Evolutionary conservation across 2,329 filamentous ascomycete species (phyloP).

Genomic region (Venturia nashicola): DNA sequence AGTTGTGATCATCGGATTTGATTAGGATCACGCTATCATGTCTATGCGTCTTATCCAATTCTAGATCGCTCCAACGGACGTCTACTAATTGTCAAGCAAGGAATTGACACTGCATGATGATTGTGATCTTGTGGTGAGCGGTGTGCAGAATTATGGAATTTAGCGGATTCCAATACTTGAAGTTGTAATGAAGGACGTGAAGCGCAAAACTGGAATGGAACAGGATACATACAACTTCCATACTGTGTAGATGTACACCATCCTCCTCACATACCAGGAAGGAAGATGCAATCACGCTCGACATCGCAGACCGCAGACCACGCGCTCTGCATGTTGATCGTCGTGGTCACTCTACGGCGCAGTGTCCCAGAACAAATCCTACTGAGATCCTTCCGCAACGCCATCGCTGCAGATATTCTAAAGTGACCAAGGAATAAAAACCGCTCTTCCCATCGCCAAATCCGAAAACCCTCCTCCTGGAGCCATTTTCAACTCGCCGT

Average conservation of each 20-base stretch:
- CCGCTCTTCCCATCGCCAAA: not conserved
- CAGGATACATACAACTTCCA: not conserved
- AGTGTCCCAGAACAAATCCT: not conserved
- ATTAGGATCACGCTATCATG: not conserved
- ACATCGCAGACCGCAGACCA: not conserved
- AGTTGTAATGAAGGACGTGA: not conserved
- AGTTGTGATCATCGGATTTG: too few species aligned
- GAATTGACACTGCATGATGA: not conserved
- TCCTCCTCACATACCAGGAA: not conserved
- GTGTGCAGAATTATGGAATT: not conserved
- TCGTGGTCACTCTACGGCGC: not conserved
- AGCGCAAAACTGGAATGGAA: not conserved
- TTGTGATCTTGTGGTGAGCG: not conserved
- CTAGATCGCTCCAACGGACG: not conserved
- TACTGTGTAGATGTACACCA: not conserved
- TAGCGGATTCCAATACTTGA: too few species aligned
- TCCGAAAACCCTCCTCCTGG: not conserved
- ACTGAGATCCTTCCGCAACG: not conserved
- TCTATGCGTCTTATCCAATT: not conserved
- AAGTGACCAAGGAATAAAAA: not conserved
- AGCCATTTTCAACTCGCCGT: not conserved
- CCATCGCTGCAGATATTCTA: not conserved
- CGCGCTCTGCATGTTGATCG: not conserved
- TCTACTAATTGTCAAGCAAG: not conserved
- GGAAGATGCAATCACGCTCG: not conserved